phyloP scores from a whole-genome alignment of 2,329 filamentous ascomycete genomes.

The Colletotrichum zoysiae region DNA sequence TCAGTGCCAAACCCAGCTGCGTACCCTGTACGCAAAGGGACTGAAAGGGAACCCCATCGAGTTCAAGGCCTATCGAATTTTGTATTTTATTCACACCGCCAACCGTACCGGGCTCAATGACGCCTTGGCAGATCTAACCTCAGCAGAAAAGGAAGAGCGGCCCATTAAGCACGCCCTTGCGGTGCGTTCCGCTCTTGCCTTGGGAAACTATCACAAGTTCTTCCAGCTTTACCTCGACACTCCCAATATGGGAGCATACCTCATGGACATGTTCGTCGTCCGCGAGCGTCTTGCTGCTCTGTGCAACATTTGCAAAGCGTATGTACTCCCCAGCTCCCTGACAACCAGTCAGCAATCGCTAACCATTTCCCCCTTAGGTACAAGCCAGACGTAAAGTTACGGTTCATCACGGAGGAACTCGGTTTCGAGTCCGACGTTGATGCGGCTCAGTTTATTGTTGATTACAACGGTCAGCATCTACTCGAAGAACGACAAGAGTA shows the following conservation, averaged over 20 bases:
- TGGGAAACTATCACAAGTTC: constrained; percentile 98
- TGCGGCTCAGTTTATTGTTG: constrained; percentile 89
- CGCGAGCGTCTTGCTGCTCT: constrained; percentile 92
- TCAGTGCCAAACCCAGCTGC: constrained; percentile 98
- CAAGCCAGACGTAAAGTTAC: constrained; percentile 88
- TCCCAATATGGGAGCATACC: constrained; percentile 96
- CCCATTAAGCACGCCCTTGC: constrained; percentile 91
- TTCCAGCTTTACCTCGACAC: constrained; percentile 96
- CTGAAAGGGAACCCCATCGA: constrained; percentile 92
- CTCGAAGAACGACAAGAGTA: constrained; percentile 82
- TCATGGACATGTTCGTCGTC: constrained; percentile 99
- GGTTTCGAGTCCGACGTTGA: constrained; percentile 94
- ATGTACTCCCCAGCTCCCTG: constrained; percentile 57
- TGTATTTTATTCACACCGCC: constrained; percentile 99
- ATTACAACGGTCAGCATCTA: constrained; percentile 80
- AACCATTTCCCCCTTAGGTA: constrained; percentile 74
- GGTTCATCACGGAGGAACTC: constrained; percentile 95
- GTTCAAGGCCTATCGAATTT: constrained; percentile 99
- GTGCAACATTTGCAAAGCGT: constrained; percentile 95
- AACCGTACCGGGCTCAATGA: constrained; percentile 99
- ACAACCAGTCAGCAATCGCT: constrained; percentile 55
- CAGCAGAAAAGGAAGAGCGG: constrained; percentile 89
- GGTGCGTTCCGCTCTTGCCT: constrained; percentile 89
- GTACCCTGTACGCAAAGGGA: constrained; percentile 88
- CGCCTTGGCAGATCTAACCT: constrained; percentile 97